Evolutionary conservation across 306 rosid genomes (phyloP).

Genomic region (Alnus glutinosa): DNA sequence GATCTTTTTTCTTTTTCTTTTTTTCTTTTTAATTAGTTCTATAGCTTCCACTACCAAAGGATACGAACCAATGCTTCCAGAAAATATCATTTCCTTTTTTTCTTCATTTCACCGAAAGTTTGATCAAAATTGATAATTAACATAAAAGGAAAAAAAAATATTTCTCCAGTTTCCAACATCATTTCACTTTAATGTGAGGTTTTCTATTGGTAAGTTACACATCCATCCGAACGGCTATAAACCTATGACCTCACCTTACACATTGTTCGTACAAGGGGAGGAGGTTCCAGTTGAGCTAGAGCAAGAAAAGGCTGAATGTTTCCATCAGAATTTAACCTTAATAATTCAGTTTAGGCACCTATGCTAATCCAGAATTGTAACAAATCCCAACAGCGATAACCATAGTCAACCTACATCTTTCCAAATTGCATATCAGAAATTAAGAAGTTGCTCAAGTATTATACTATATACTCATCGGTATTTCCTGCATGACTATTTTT

Average conservation of each 20-base stretch:
- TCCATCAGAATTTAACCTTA: not conserved
- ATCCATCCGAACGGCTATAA: not conserved
- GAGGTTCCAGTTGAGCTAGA: not conserved
- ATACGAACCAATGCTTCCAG: not conserved
- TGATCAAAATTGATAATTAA: not conserved
- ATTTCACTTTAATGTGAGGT: not conserved
- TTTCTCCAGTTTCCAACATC: not conserved
- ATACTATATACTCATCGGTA: not conserved
- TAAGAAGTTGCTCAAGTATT: not conserved
- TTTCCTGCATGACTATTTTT: not conserved
- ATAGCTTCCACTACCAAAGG: conserved; percentile 16
- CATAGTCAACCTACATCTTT: not conserved
- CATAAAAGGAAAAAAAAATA: not conserved
- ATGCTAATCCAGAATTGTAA: not conserved
- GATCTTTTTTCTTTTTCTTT: not conserved
- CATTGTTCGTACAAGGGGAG: not conserved
- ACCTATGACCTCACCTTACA: not conserved
- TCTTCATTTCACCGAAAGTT: not conserved
- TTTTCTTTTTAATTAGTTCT: not conserved
- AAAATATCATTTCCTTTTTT: not conserved
- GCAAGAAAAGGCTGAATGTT: not conserved
- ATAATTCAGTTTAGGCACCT: not conserved
- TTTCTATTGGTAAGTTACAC: not conserved
- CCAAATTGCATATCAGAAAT: not conserved
- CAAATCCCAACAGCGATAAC: not conserved